Percentiles rank a stretch among this genome's conserved stretches.
Conservation (phyloP, 2,329 filamentous ascomycete species). For the Colletotrichum sansevieriae region DNA sequence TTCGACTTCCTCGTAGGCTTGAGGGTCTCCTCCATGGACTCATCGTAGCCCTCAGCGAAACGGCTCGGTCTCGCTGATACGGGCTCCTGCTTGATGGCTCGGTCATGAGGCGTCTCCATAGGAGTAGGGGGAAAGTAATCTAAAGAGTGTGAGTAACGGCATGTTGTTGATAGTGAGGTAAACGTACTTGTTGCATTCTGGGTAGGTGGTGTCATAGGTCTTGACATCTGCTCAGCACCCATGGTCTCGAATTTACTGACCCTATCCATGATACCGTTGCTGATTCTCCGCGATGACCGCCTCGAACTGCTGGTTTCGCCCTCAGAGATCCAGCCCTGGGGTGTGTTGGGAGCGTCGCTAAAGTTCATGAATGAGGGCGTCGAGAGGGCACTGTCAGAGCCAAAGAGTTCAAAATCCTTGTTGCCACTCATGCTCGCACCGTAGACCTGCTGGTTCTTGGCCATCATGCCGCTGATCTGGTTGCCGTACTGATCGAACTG, state of each 20-base stretch:
- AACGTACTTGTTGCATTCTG: slow-evolving; percentile 71
- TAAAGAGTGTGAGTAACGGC: slow-evolving; percentile 49
- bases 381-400: slow-evolving; percentile 59
- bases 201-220: slow-evolving; percentile 73
- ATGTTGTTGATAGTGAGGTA: too few species aligned
- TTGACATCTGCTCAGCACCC: slow-evolving; percentile 57
- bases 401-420: slow-evolving; percentile 66
- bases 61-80: slow-evolving; percentile 55
- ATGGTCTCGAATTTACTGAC: slow-evolving; percentile 71
- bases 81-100: slow-evolving; percentile 57
- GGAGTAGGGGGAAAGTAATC: slow-evolving; percentile 77
- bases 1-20: slow-evolving; percentile 65
- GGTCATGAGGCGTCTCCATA: slow-evolving; percentile 71
- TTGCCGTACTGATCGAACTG: slow-evolving; percentile 62
- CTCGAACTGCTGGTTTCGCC: slow-evolving; percentile 59
- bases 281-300: slow-evolving; percentile 64
- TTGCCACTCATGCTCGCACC: slow-evolving; percentile 56
- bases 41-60: slow-evolving; percentile 73
- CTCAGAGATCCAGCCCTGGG: slow-evolving; percentile 65
- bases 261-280: slow-evolving; percentile 72
- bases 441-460: slow-evolving; percentile 60
- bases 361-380: slow-evolving; percentile 65
- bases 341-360: slow-evolving; percentile 58
- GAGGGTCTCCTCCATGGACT: slow-evolving; percentile 76
- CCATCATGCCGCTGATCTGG: slow-evolving; percentile 60